Percentiles rank a stretch among this genome's conserved stretches.
phyloP scores from a whole-genome alignment of 2,329 filamentous ascomycete species.

The Penicillium digitatum region DNA sequence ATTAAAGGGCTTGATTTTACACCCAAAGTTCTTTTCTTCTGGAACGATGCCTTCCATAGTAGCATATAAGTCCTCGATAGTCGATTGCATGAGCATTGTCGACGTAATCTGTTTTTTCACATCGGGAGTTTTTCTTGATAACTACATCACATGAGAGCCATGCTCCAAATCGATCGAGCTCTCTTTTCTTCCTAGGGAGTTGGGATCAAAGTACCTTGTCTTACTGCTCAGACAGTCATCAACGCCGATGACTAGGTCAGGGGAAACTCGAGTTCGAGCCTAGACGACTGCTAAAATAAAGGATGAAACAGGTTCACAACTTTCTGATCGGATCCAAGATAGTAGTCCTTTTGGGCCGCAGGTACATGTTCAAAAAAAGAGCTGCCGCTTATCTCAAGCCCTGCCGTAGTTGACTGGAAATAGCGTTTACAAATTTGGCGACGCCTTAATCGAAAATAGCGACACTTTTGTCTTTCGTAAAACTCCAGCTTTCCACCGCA shows the following conservation, averaged over 20 bases:
- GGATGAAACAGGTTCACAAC: slow-evolving; percentile 45
- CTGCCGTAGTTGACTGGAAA: slow-evolving; percentile 41
- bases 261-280: slow-evolving; percentile 26
- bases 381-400: slow-evolving; percentile 47
- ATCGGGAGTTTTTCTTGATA: slow-evolving; percentile 13
- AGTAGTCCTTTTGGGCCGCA: slow-evolving; percentile 57
- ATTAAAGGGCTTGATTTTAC: not conserved
- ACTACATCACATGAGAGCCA: slow-evolving; percentile 47
- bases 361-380: slow-evolving; percentile 51
- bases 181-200: not conserved
- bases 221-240: slow-evolving; percentile 25
- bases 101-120: not conserved
- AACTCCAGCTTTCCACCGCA: slow-evolving; percentile 47
- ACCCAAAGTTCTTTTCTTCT: too few relatives aligned
- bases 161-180: not conserved
- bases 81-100: too few relatives aligned
- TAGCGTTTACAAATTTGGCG: slow-evolving; percentile 52
- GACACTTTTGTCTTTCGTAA: slow-evolving; percentile 41
- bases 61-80: too few relatives aligned
- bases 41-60: too few relatives aligned
- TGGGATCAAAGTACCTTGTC: slow-evolving; percentile 11
- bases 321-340: slow-evolving; percentile 51
- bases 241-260: slow-evolving; percentile 15
- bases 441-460: slow-evolving; percentile 47
- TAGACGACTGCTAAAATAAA: slow-evolving; percentile 45